phyloP scores from a whole-genome alignment of 768 basidiomycete species.

The Leccinum sublutescens region DNA sequence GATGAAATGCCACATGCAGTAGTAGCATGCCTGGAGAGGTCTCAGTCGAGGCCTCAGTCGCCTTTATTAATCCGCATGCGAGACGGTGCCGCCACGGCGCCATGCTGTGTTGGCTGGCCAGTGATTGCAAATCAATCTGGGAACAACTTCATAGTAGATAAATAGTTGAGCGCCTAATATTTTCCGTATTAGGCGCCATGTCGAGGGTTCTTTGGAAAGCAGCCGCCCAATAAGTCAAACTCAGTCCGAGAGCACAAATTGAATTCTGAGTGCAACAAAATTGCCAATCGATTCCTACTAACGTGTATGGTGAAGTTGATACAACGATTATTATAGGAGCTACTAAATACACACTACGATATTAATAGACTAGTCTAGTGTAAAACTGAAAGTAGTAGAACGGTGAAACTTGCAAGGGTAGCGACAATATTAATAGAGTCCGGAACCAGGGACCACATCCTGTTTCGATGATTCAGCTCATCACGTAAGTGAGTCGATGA shows the following conservation, averaged over 20 bases:
- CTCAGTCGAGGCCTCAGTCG: neutral
- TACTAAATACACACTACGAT: neutral
- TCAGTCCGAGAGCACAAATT: neutral
- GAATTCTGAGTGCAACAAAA: neutral
- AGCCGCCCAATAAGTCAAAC: neutral
- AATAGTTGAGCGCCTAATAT: neutral
- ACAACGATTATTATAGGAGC: neutral
- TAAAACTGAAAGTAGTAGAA: neutral
- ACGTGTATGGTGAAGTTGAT: neutral
- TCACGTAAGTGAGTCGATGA: neutral
- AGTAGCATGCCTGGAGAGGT: neutral
- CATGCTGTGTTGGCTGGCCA: constrained; percentile 5
- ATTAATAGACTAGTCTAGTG: neutral
- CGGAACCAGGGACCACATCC: neutral
- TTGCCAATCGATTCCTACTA: neutral
- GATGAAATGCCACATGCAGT: neutral
- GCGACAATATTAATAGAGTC: neutral
- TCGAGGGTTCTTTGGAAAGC: neutral
- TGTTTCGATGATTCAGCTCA: constrained; percentile 3
- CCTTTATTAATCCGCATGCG: neutral
- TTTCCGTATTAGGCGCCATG: constrained; percentile 2
- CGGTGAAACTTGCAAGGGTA: neutral
- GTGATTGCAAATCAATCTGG: neutral
- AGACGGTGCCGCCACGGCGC: constrained; percentile 9
- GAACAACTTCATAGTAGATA: neutral